Evolutionary conservation across 768 basidiomycete genomes (phyloP).

Genomic region (Mycena latifolia): DNA sequence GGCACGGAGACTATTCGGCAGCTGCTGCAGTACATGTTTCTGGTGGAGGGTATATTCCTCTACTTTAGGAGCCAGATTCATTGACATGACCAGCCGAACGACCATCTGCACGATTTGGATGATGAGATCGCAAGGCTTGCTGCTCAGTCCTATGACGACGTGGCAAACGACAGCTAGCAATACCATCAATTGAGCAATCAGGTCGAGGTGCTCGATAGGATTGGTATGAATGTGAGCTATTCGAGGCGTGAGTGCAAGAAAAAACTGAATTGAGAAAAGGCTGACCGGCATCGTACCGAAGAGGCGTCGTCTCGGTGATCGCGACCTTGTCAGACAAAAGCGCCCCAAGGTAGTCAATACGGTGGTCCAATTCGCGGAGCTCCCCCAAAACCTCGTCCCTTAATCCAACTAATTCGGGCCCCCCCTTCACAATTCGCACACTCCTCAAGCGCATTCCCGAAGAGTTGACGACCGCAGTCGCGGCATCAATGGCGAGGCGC

Average conservation of each 20-base stretch:
- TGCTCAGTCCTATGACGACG: conserved; percentile 24
- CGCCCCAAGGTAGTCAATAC: conserved; percentile 3
- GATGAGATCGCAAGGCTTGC: conserved; percentile 18
- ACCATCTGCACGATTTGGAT: conserved; percentile 11
- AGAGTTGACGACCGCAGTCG: background rate
- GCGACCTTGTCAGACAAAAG: background rate
- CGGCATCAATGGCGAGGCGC: conserved; percentile 14
- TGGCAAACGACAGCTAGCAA: conserved; percentile 31
- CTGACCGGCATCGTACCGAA: conserved; percentile 15
- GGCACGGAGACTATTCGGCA: conserved; percentile 31
- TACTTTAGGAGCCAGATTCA: background rate
- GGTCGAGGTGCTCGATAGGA: conserved; percentile 11
- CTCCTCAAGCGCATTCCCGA: background rate
- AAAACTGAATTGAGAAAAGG: background rate
- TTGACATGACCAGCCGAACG: conserved; percentile 28
- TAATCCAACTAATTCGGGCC: background rate
- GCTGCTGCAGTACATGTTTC: conserved; percentile 23
- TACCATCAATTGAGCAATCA: conserved; percentile 26
- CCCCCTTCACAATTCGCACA: background rate
- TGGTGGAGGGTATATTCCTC: conserved; percentile 8
- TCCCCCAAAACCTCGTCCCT: conserved; percentile 9
- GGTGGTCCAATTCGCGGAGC: conserved; percentile 17
- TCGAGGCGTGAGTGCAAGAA: background rate
- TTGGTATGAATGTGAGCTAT: conserved; percentile 14
- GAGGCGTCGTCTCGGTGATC: conserved; percentile 4